Evolutionary conservation across 2,329 filamentous ascomycete species (phyloP).

Genomic region (Aquanectria penicillioides): DNA sequence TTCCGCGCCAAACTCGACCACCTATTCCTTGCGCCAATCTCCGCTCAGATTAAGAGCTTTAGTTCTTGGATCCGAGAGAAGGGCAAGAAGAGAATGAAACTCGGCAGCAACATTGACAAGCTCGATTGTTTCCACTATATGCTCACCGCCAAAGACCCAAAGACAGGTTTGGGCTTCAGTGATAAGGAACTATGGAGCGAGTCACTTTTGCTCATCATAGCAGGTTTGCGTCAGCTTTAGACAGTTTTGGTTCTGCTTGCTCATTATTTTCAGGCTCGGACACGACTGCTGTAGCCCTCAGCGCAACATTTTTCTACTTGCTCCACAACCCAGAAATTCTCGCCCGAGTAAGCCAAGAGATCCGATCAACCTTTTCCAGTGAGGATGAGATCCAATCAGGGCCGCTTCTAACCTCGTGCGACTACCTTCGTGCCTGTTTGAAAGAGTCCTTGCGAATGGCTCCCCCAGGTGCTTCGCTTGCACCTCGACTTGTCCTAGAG

Average conservation of each 20-base stretch:
- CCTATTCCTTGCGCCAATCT: too few relatives aligned
- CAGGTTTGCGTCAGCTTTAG: too few relatives aligned
- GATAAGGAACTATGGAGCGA: not conserved
- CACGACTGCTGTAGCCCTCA: not conserved
- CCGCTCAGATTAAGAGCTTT: too few relatives aligned
- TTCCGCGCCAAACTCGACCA: too few relatives aligned
- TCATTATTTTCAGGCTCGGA: slow-evolving; percentile 1
- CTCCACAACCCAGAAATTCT: not conserved
- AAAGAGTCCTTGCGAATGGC: not conserved
- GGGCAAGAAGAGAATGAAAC: too few relatives aligned
- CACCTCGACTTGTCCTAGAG: not conserved
- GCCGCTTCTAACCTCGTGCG: not conserved
- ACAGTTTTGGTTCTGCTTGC: too few relatives aligned
- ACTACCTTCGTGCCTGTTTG: not conserved
- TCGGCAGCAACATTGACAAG: too few relatives aligned
- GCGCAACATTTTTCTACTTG: not conserved
- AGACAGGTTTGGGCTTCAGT: not conserved
- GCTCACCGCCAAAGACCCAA: not conserved
- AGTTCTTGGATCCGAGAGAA: too few relatives aligned
- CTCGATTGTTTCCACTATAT: not conserved
- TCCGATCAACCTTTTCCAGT: too few relatives aligned
- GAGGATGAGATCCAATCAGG: not conserved
- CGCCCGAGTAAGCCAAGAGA: not conserved
- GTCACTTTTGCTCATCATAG: not conserved
- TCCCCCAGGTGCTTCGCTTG: not conserved